These are phyloP conservation scores for Talaromyces sp. DNA, from an alignment of 2,329 filamentous ascomycete genomes.

Conservation along the genomic window DNA sequence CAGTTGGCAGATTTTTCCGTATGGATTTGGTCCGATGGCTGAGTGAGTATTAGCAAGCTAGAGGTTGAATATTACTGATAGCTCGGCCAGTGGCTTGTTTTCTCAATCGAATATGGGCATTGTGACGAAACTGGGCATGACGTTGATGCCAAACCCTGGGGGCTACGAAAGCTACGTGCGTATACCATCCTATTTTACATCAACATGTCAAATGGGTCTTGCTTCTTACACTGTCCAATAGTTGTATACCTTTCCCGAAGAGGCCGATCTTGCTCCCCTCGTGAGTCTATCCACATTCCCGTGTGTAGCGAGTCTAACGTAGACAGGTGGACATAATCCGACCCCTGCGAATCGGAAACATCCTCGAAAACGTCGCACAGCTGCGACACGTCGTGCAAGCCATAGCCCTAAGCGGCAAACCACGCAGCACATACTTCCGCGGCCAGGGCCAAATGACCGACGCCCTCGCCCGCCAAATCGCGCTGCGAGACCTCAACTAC, in stretches of 20 bases:
- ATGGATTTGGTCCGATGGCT: slow-evolving; percentile 10
- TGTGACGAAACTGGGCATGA: slow-evolving; percentile 20
- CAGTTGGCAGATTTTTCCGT: slow-evolving; percentile 12
- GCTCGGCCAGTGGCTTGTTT: slow-evolving; percentile 13
- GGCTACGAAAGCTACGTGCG: slow-evolving; percentile 10
- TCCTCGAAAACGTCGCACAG: slow-evolving; percentile 34
- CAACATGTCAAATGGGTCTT: too few species aligned
- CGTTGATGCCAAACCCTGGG: slow-evolving; percentile 15
- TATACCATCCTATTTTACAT: too few species aligned
- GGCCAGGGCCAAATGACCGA: slow-evolving; percentile 28
- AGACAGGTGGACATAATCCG: background rate
- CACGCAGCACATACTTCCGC: slow-evolving; percentile 27
- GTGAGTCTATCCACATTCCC: background rate
- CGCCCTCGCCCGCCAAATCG: slow-evolving; percentile 26
- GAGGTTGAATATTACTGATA: background rate
- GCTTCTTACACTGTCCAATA: too few species aligned
- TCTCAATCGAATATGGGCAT: slow-evolving; percentile 18
- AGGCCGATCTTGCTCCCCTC: slow-evolving; percentile 12
- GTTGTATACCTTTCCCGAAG: slow-evolving; percentile 13
- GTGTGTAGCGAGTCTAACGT: too few species aligned
- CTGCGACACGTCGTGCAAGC: slow-evolving; percentile 24
- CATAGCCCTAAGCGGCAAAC: slow-evolving; percentile 29
- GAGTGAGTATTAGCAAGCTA: slow-evolving; percentile 1
- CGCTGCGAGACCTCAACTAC: slow-evolving; percentile 19
- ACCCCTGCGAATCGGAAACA: slow-evolving; percentile 13